phyloP scores from a whole-genome alignment of 192 early-diverging fungal genomes.

The Rhizophagus clarus region DNA sequence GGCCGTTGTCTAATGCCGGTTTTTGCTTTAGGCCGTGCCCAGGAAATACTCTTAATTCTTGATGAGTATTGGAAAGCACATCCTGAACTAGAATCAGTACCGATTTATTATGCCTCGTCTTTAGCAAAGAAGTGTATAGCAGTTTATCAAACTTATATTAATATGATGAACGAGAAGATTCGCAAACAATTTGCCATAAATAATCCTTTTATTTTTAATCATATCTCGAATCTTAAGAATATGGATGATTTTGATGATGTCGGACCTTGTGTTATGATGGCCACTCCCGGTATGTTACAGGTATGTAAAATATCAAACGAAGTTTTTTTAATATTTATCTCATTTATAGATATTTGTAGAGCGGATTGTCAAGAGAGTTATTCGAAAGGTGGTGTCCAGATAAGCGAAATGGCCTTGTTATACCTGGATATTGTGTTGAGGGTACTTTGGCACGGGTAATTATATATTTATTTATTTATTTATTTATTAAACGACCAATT shows the following conservation, averaged over 20 bases:
- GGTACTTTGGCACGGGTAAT: constrained; percentile 86
- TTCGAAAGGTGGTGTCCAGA: constrained; percentile 96
- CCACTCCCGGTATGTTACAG: constrained; percentile 97
- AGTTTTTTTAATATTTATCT: not conserved
- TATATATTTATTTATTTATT: not conserved
- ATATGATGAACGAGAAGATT: constrained; percentile 98
- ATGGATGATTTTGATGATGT: constrained; percentile 88
- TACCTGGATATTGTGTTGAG: constrained; percentile 98
- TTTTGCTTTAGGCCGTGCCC: constrained; percentile 95
- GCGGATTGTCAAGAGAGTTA: constrained; percentile 91
- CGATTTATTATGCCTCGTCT: constrained; percentile 93
- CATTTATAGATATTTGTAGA: constrained; percentile 45
- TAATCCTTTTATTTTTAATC: constrained; percentile 97
- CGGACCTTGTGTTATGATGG: constrained; percentile 99
- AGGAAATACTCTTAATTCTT: constrained; percentile 94
- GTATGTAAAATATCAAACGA: constrained; percentile 33
- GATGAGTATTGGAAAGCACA: constrained; percentile 97
- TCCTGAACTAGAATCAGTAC: constrained; percentile 85
- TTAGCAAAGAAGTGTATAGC: constrained; percentile 98
- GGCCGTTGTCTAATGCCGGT: constrained; percentile 96
- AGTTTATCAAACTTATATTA: constrained; percentile 95
- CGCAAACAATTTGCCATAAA: constrained; percentile 80
- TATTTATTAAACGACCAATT: constrained; percentile 6
- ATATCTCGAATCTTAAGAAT: constrained; percentile 88
- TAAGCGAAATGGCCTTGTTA: constrained; percentile 88